Base-by-base conservation (phyloP, 805 yeast species). In the Candida palmyrensis region DNA sequence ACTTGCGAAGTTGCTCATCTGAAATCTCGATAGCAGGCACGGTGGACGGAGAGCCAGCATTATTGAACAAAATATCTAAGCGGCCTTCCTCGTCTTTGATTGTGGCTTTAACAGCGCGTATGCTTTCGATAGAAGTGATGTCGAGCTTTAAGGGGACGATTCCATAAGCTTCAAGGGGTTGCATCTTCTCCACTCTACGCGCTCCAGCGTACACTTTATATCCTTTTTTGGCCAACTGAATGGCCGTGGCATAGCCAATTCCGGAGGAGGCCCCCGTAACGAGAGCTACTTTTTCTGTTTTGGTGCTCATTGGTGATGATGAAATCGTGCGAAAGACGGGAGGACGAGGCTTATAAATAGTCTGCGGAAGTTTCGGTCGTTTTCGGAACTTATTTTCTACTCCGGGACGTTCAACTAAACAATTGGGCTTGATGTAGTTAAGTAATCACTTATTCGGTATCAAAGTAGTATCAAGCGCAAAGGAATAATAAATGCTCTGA, bases 211-310 rank as follows among this genome's bases (percentile, higher is more conserved):
- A 57, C 5, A 64, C 62, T 14, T 41, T 46, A 43, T 59, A 72
- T 0, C 73, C 75, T 30, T 61, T 56, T 16, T 49, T 40, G 15
- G 67, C 71, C 20, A 73, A 51, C 32, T 65, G 72, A 16, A 55
- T 49, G 15, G 72, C 60, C 10, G 64, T 48, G 5, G 65, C 59
- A 37, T 47, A 66, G 2, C 77, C 77, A 30, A 71, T 71, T 2
- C 77, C 77, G 1, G 75, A 67, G 0, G 74, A 67, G 1, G 72
- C 75, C 3, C 77, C 77, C 2, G 76, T 71, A 32, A 71, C 68
- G 19, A 79, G 56, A 1, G 77, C 83, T 53, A 37, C 36, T 38
- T 51, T 49, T 18, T n/a, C n/a, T n/a, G n/a, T n/a, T n/a, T n/a
- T n/a, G n/a, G n/a, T n/a, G n/a, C n/a, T n/a, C n/a, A n/a, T n/a